These are phyloP conservation scores for Saksenaea vasiformis DNA, from an alignment of 371 early-diverging fungal genomes.

Conservation along the genomic window DNA sequence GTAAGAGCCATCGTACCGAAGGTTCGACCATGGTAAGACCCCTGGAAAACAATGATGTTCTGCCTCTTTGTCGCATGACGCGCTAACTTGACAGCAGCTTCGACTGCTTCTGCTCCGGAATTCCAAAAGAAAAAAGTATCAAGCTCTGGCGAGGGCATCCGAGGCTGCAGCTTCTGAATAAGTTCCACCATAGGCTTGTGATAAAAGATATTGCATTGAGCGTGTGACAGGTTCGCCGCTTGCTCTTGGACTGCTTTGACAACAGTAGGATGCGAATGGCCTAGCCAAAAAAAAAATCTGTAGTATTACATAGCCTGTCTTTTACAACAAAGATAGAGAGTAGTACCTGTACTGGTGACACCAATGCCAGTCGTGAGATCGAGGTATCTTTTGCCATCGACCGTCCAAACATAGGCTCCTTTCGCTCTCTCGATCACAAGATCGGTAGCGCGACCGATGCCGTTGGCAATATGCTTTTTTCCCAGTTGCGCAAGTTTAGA, in stretches of 20 bases:
- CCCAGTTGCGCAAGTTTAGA: constrained; percentile 50
- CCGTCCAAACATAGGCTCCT: constrained; percentile 50
- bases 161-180: constrained; percentile 42
- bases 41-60: constrained; percentile 56
- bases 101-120: constrained; percentile 64
- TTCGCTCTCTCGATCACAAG: constrained; percentile 51
- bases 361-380: constrained; percentile 64
- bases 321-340: not conserved
- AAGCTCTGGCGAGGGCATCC: constrained; percentile 49
- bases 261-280: constrained; percentile 57
- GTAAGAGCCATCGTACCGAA: constrained; percentile 61
- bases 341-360: constrained; percentile 58
- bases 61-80: constrained; percentile 60
- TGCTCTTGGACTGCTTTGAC: constrained; percentile 66
- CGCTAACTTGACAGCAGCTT: constrained; percentile 57
- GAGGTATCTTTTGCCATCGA: constrained; percentile 56
- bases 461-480: constrained; percentile 47
- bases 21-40: constrained; percentile 62
- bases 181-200: constrained; percentile 62
- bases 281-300: constrained; percentile 13
- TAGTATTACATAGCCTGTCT: not conserved
- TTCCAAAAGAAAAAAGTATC: constrained; percentile 65
- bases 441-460: constrained; percentile 53
- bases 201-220: constrained; percentile 55
- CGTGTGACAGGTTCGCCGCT: constrained; percentile 52